Evolutionary conservation across 2,329 filamentous ascomycete species (phyloP), one percentile per base, ranked within the genome.

Genomic region (Cladophialophora immunda): DNA sequence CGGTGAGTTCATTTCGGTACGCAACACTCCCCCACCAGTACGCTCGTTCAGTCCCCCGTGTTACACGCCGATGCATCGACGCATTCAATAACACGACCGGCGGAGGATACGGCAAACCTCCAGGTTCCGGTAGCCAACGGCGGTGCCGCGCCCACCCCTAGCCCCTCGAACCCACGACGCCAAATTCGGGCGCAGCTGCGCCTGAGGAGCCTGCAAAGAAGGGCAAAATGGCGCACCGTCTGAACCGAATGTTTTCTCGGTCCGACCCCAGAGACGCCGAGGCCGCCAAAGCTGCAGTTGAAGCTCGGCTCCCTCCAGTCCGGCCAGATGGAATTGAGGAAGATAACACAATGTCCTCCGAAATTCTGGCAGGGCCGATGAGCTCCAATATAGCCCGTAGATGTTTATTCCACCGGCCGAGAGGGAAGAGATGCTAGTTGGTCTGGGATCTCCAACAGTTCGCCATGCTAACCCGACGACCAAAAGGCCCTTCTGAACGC

Each of bases 231-330:
- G 76, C 80, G 57, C 73, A 77, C 69, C 80, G 80, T 57, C 73
- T 83, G 55, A 80, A 80, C 19, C 81, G 81, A 68, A 83, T 83
- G 79, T 83, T 83, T 70, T 78, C 79, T 27, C 75, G 78, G 62
- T 75, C 77, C n/a, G 78, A 78, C 15, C 80, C 78, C 68, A 71
- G 73, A 19, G 78, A 74, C 62, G 76, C 79, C 29, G 66, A 75
- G 36, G 74, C 79, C 30, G 64, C 71, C 19, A 73, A 72, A 62
- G 38, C 50, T 34, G 58, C 58, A 17, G 32, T 30, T 41, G 60
- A 70, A 34, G n/a, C n/a, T n/a, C n/a, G n/a, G n/a, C n/a, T n/a
- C n/a, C n/a, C n/a, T n/a, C n/a, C n/a, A n/a, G n/a, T n/a, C n/a
- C n/a, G n/a, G n/a, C n/a, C n/a, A n/a, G n/a, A n/a, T n/a, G n/a